Conservation (phyloP, 164 flowering plant genomes). For the Chimonanthus praecox region DNA sequence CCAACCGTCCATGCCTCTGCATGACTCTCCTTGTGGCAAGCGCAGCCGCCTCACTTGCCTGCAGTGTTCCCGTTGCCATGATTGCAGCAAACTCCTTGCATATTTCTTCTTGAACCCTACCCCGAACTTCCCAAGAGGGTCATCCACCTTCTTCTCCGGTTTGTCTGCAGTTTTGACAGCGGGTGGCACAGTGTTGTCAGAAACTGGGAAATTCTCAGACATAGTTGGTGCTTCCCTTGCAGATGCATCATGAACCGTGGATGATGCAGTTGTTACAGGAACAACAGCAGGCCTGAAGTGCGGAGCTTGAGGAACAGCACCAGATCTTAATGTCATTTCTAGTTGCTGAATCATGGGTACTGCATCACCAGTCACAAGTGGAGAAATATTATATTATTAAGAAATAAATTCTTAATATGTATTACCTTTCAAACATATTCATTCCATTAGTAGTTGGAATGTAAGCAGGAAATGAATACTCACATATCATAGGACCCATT, state of each 20-base stretch:
- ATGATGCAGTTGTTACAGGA: conserved; percentile 18
- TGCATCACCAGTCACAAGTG: conserved; percentile 19
- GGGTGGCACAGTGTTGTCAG: conserved; percentile 10
- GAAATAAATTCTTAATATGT: not conserved
- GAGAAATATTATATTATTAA: not conserved
- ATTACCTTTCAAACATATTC: too few species aligned
- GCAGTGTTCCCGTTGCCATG: conserved; percentile 79
- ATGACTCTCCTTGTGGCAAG: conserved; percentile 85
- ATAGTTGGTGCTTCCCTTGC: conserved; percentile 1
- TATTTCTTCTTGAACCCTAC: conserved; percentile 85
- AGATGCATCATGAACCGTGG: not conserved
- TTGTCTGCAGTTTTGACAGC: conserved; percentile 20
- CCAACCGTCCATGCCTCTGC: conserved; percentile 62
- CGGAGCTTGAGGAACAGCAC: conserved; percentile 86
- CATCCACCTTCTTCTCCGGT: conserved; percentile 18
- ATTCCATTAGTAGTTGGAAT: not conserved
- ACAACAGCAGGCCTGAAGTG: conserved; percentile 54
- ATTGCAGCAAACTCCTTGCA: conserved; percentile 68
- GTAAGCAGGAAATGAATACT: conserved; percentile 24
- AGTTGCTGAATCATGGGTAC: conserved; percentile 98
- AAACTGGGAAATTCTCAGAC: not conserved
- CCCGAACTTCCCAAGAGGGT: conserved; percentile 76
- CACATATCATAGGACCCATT: conserved; percentile 83
- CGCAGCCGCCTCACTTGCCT: conserved; percentile 97
- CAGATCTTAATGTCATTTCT: conserved; percentile 65